Percentiles rank a stretch among this genome's conserved stretches.
Evolutionary conservation across 2,329 filamentous ascomycete species (phyloP).

Genomic region (Pezicula neosporulosa): DNA sequence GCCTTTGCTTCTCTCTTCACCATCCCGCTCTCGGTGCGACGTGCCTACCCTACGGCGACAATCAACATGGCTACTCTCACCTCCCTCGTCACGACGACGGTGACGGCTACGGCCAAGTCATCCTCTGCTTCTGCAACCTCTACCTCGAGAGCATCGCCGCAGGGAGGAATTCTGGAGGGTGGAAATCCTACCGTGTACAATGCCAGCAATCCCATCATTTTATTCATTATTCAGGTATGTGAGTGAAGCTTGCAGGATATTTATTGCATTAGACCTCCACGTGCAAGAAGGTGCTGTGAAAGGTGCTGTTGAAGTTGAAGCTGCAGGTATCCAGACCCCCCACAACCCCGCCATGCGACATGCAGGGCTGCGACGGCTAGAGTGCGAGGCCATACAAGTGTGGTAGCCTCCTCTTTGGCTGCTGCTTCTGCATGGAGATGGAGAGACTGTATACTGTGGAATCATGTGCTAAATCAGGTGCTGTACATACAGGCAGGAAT

Average conservation of each 20-base stretch:
- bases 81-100: constrained; percentile 6
- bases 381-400: no score
- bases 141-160: constrained; percentile 26
- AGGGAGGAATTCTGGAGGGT: constrained; percentile 63
- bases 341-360: no score
- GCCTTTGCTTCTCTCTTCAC: no score
- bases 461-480: not conserved
- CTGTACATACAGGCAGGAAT: constrained; percentile 52
- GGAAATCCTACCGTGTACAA: constrained; percentile 59
- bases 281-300: not conserved
- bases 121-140: constrained; percentile 11
- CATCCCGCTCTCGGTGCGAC: no score
- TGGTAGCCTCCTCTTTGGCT: not conserved
- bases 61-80: constrained; percentile 7
- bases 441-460: not conserved
- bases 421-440: not conserved
- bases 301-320: no score
- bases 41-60: not conserved
- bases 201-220: constrained; percentile 59
- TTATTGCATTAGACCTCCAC: not conserved
- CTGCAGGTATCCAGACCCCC: not conserved
- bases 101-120: constrained; percentile 9
- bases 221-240: constrained; percentile 67
- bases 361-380: no score
- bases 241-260: not conserved